A percentile compares a stretch with the other conserved stretches of the same genome.
phyloP scores from a whole-genome alignment of 106 monocot genomes.

The Narthecium ossifragum region DNA sequence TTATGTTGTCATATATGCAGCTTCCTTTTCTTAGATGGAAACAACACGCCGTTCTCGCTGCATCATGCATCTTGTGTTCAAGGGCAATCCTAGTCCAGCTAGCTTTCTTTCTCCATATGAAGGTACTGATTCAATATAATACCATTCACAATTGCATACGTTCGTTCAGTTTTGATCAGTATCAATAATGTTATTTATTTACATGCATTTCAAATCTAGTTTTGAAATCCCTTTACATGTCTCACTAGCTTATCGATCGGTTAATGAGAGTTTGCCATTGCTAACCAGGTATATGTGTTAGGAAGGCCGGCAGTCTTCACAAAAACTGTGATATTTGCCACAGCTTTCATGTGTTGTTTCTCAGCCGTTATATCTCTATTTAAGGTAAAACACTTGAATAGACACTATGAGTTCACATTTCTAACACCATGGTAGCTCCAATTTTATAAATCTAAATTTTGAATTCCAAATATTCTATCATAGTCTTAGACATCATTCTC shows the following conservation, averaged over 20 bases:
- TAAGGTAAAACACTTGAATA: slow-evolving; percentile 27
- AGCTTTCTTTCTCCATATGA: slow-evolving; percentile 55
- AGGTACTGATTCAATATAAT: slow-evolving; percentile 36
- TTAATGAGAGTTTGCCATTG: too few species aligned
- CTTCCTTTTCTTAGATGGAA: slow-evolving; percentile 55
- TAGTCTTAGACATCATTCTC: too few species aligned
- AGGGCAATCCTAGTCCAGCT: slow-evolving; percentile 51
- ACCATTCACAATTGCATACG: too few species aligned
- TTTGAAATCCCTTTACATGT: too few species aligned
- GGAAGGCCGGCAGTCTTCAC: slow-evolving; percentile 21
- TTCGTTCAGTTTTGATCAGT: not conserved
- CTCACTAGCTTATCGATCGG: too few species aligned
- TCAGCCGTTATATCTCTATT: slow-evolving; percentile 59
- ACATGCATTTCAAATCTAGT: too few species aligned
- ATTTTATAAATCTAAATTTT: not conserved
- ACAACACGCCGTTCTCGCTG: slow-evolving; percentile 44
- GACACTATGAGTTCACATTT: too few species aligned
- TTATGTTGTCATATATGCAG: slow-evolving; percentile 18
- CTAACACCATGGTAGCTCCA: not conserved
- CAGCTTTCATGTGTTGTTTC: slow-evolving; percentile 65
- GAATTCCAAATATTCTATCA: not conserved
- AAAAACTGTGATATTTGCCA: slow-evolving; percentile 39
- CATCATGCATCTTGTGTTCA: slow-evolving; percentile 42
- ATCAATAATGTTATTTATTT: not conserved
- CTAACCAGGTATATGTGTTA: slow-evolving; percentile 37